Evolutionary conservation across 2,329 filamentous ascomycete genomes (phyloP).

Genomic region (Penicillium sp.): DNA sequence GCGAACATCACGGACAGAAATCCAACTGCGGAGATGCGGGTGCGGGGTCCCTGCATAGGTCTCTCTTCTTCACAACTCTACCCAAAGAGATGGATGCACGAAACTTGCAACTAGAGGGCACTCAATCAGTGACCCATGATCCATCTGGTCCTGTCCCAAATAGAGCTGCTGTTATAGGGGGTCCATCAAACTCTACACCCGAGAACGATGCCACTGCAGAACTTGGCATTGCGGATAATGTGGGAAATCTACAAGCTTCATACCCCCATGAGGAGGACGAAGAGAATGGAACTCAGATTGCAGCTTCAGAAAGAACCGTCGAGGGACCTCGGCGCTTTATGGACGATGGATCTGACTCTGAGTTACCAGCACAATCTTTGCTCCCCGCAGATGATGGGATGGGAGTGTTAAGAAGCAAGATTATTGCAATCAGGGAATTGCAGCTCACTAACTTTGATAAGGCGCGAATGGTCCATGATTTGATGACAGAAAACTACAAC

Average conservation of each 20-base stretch:
- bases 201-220: background rate
- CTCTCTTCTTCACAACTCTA: slow-evolving; percentile 22
- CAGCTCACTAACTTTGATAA: slow-evolving; percentile 63
- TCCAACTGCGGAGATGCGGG: slow-evolving; percentile 21
- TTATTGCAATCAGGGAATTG: slow-evolving; percentile 66
- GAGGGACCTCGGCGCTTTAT: background rate
- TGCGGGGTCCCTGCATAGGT: slow-evolving; percentile 25
- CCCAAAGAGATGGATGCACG: slow-evolving; percentile 27
- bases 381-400: slow-evolving; percentile 80
- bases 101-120: slow-evolving; percentile 16
- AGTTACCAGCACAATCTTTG: slow-evolving; percentile 22
- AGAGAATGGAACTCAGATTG: background rate
- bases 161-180: background rate
- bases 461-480: slow-evolving; percentile 67
- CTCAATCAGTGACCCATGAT: slow-evolving; percentile 11
- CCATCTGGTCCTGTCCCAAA: slow-evolving; percentile 1
- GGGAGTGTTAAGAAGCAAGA: slow-evolving; percentile 63
- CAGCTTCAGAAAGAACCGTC: background rate
- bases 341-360: slow-evolving; percentile 10
- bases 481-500: slow-evolving; percentile 68
- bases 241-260: background rate
- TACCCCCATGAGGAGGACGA: background rate
- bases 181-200: background rate
- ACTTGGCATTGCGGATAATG: background rate
- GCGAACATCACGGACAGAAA: slow-evolving; percentile 12